Conservation (phyloP, 2,329 filamentous ascomycete genomes). For the Colletotrichum sp. region DNA sequence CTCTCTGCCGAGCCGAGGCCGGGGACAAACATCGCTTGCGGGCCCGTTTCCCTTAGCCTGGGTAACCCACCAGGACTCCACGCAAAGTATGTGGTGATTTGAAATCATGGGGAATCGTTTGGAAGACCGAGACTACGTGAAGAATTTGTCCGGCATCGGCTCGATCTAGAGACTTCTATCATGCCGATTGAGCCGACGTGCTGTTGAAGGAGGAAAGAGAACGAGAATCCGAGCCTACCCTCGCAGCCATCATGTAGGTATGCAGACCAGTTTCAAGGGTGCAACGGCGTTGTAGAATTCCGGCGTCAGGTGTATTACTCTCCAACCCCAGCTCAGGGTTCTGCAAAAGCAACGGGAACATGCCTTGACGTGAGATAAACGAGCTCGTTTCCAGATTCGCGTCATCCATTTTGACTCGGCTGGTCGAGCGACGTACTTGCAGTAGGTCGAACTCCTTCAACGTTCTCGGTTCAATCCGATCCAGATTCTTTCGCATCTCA, state of each 20-base stretch:
- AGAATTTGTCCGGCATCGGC: neutral
- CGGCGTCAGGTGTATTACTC: neutral
- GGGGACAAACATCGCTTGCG: neutral
- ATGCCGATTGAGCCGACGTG: neutral
- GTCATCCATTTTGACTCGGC: neutral
- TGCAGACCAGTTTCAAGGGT: neutral
- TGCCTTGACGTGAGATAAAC: neutral
- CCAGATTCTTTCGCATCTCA: neutral
- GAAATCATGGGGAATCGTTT: neutral
- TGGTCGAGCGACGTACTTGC: too few relatives aligned
- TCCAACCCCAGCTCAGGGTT: neutral
- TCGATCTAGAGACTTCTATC: neutral
- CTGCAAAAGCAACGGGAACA: neutral
- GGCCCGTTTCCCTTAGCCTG: neutral
- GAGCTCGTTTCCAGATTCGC: neutral
- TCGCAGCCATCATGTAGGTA: neutral
- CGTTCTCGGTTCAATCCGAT: too few relatives aligned
- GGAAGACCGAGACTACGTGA: neutral
- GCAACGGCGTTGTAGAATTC: neutral
- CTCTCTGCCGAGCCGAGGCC: conserved; percentile 1
- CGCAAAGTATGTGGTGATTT: neutral
- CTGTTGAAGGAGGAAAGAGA: neutral
- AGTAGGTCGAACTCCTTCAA: too few relatives aligned
- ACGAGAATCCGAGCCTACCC: neutral
- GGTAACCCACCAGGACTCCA: neutral